phyloP scores from a whole-genome alignment of 192 early-diverging fungal genomes.

The Backusella psychrophila region DNA sequence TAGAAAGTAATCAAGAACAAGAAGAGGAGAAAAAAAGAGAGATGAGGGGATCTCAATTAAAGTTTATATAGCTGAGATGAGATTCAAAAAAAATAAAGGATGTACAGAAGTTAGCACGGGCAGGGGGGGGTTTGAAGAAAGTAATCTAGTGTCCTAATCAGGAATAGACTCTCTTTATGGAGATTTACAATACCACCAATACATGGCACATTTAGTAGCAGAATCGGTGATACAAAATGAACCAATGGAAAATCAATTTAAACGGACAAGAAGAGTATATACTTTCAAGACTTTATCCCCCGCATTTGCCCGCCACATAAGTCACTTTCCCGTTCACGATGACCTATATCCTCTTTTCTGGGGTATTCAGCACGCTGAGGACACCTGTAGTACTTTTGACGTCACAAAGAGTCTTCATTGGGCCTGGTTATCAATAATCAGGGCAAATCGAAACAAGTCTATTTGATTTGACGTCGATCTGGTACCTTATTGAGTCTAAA shows the following conservation, averaged over 20 bases:
- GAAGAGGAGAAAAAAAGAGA: background rate
- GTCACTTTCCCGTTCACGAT: slow-evolving; percentile 18
- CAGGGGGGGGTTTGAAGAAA: slow-evolving; percentile 14
- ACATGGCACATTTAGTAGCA: slow-evolving; percentile 9
- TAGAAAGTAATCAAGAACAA: slow-evolving; percentile 2
- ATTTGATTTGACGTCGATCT: slow-evolving; percentile 10
- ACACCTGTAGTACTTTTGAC: slow-evolving; percentile 8
- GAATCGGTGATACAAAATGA: slow-evolving; percentile 9
- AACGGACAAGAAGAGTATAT: slow-evolving; percentile 1
- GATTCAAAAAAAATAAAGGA: slow-evolving; percentile 5
- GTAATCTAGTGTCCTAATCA: slow-evolving; percentile 13
- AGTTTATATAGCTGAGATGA: slow-evolving; percentile 3
- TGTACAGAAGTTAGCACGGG: slow-evolving; percentile 1
- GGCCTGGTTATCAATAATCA: background rate
- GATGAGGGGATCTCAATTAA: slow-evolving; percentile 3
- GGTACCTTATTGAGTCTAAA: slow-evolving; percentile 7
- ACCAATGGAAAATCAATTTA: slow-evolving; percentile 11
- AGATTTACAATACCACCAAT: slow-evolving; percentile 14
- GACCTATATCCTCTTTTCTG: slow-evolving; percentile 1
- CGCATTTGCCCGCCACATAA: slow-evolving; percentile 22
- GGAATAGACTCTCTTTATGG: background rate
- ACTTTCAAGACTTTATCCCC: background rate
- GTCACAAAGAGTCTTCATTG: background rate
- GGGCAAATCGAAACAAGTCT: slow-evolving; percentile 11
- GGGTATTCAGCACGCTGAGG: background rate